A percentile compares a stretch with the other conserved stretches of the same genome.
Conservation (phyloP, 2,329 filamentous ascomycete genomes). For the Ilyonectria sp. region DNA sequence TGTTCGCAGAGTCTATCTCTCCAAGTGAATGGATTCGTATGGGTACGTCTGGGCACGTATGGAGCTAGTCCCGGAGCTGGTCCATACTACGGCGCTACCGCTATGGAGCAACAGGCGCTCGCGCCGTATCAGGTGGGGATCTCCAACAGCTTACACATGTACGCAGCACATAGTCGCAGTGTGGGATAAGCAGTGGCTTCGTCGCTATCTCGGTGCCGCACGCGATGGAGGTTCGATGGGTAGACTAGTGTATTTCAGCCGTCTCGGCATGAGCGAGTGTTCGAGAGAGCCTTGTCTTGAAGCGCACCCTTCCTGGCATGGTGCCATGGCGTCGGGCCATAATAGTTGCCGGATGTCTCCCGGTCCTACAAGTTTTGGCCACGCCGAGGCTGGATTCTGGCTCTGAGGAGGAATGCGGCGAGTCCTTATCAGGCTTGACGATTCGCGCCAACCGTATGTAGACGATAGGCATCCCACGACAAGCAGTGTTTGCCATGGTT, state of each 20-base stretch:
- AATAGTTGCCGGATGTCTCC: slow-evolving; percentile 6
- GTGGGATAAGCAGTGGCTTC: slow-evolving; percentile 28
- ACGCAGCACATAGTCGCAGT: neutral
- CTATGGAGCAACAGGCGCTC: neutral
- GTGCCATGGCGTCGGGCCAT: slow-evolving; percentile 3
- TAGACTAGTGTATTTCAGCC: slow-evolving; percentile 23
- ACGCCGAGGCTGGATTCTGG: neutral
- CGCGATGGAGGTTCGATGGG: slow-evolving; percentile 21
- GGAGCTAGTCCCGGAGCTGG: slow-evolving; percentile 5
- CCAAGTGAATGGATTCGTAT: slow-evolving; percentile 2
- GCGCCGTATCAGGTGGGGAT: slow-evolving; percentile 27
- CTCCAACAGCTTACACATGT: slow-evolving; percentile 11
- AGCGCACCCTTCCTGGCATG: slow-evolving; percentile 10
- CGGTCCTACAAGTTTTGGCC: neutral
- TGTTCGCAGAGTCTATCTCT: slow-evolving; percentile 20
- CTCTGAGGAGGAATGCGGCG: slow-evolving; percentile 4
- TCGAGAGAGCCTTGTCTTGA: slow-evolving; percentile 19
- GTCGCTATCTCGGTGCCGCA: slow-evolving; percentile 32
- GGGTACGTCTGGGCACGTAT: slow-evolving; percentile 8
- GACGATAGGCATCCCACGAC: neutral
- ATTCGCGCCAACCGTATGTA: neutral
- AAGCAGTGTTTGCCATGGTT: neutral
- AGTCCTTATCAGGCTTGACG: slow-evolving; percentile 11
- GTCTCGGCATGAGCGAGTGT: slow-evolving; percentile 28
- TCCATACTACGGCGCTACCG: slow-evolving; percentile 2